These are phyloP conservation scores for Martiniozyma asiatica DNA, from an alignment of 1,139 yeast species.

Conservation along the genomic window DNA sequence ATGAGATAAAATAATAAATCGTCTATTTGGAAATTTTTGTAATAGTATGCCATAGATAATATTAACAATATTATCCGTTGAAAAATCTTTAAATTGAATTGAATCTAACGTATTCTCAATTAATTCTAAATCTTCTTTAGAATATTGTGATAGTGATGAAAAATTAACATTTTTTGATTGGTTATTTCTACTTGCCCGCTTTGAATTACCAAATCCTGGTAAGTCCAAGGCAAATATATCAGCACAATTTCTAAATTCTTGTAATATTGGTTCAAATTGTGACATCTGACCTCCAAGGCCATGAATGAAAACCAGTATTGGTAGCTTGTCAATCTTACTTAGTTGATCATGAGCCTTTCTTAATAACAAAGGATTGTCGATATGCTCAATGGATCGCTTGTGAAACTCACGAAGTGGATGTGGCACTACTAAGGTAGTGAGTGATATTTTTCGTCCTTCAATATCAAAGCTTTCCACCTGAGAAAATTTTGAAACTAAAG, in stretches of 20 bases:
- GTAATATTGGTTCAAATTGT: slow-evolving; percentile 59
- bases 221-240: slow-evolving; percentile 55
- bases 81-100: slow-evolving; percentile 33
- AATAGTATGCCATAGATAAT: slow-evolving; percentile 25
- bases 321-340: slow-evolving; percentile 34
- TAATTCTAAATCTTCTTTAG: slow-evolving; percentile 14
- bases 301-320: slow-evolving; percentile 51
- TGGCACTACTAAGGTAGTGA: slow-evolving; percentile 36
- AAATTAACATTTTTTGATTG: slow-evolving; percentile 7
- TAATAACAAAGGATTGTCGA: slow-evolving; percentile 12
- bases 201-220: slow-evolving; percentile 66
- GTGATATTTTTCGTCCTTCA: slow-evolving; percentile 21
- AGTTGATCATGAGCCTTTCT: slow-evolving; percentile 19
- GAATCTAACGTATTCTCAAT: slow-evolving; percentile 16
- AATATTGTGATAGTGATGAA: slow-evolving; percentile 15
- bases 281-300: slow-evolving; percentile 73
- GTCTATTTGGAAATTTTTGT: slow-evolving; percentile 30
- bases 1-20: slow-evolving; percentile 54
- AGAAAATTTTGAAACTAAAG: slow-evolving; percentile 38
- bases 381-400: slow-evolving; percentile 26
- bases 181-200: slow-evolving; percentile 15
- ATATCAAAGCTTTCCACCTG: slow-evolving; percentile 28
- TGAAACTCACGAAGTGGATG: slow-evolving; percentile 42
- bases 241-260: slow-evolving; percentile 52
- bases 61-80: slow-evolving; percentile 37